A percentile compares a stretch with the other conserved stretches of the same genome.
Evolutionary conservation across 768 basidiomycete genomes (phyloP).

Genomic region (Daedaleopsis nitida): DNA sequence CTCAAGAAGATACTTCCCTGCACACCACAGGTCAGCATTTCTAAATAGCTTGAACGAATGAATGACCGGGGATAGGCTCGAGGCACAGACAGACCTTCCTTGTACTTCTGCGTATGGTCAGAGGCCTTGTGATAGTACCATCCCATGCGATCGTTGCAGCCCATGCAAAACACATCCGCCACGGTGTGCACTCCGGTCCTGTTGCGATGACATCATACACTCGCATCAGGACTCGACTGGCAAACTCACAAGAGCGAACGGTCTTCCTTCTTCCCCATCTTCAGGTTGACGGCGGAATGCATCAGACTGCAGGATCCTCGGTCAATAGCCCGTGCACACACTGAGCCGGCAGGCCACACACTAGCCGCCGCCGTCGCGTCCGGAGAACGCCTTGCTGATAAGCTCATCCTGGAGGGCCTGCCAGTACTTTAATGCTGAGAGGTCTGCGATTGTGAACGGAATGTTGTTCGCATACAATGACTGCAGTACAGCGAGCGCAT

Average conservation of each 20-base stretch:
- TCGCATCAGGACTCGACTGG: neutral
- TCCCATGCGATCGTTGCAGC: slow-evolving; percentile 76
- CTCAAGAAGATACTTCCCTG: slow-evolving; percentile 83
- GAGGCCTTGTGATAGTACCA: slow-evolving; percentile 86
- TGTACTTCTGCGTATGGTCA: slow-evolving; percentile 79
- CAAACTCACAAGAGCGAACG: slow-evolving; percentile 62
- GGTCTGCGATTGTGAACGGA: neutral
- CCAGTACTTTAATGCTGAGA: neutral
- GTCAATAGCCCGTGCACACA: neutral
- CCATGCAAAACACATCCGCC: slow-evolving; percentile 77
- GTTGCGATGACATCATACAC: slow-evolving; percentile 2
- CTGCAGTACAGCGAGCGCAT: slow-evolving; percentile 69
- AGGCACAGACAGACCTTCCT: slow-evolving; percentile 58
- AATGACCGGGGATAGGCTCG: neutral
- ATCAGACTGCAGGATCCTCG: slow-evolving; percentile 52
- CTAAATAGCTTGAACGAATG: neutral
- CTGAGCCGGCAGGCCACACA: slow-evolving; percentile 37
- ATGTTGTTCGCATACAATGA: slow-evolving; percentile 52
- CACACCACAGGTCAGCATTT: neutral
- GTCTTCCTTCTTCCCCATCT: slow-evolving; percentile 72
- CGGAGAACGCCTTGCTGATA: slow-evolving; percentile 84
- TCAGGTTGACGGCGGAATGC: slow-evolving; percentile 77
- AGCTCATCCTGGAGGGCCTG: slow-evolving; percentile 83
- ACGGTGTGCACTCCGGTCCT: slow-evolving; percentile 85
- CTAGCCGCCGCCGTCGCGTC: slow-evolving; percentile 82